Conservation (phyloP, 768 basidiomycete species). For the Gymnopilus dilepis region DNA sequence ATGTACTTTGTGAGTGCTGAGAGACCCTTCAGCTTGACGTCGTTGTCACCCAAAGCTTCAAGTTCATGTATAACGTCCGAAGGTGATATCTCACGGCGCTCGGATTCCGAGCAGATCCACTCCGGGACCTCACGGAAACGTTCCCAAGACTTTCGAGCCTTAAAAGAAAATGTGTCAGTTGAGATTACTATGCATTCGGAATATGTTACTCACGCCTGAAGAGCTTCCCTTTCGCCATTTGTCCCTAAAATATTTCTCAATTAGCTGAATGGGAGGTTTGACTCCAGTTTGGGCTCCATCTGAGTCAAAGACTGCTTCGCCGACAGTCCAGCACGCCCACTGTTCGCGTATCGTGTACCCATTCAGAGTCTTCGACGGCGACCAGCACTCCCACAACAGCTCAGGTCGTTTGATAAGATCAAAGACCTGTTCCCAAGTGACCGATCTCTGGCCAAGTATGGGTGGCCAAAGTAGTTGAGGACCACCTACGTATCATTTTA, state of each 20-base stretch:
- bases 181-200: neutral
- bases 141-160: conserved; percentile 29
- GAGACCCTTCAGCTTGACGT: conserved; percentile 1
- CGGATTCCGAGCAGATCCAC: conserved; percentile 19
- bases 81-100: conserved; percentile 7
- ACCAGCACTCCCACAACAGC: conserved; percentile 31
- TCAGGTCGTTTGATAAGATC: conserved; percentile 25
- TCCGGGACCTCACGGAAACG: conserved; percentile 30
- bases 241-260: conserved; percentile 26
- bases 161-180: conserved; percentile 28
- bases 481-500: conserved; percentile 1
- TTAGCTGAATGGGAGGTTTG: conserved; percentile 30
- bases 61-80: conserved; percentile 12
- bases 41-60: neutral
- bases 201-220: conserved; percentile 43
- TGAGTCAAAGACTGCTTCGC: conserved; percentile 23
- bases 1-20: conserved; percentile 3
- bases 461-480: conserved; percentile 23
- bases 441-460: conserved; percentile 27
- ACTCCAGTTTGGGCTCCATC: conserved; percentile 25
- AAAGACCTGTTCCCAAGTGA: conserved; percentile 31
- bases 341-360: conserved; percentile 23
- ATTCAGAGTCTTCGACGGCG: conserved; percentile 29
- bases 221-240: conserved; percentile 31
- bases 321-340: conserved; percentile 25